Evolutionary conservation across 495 filamentous ascomycete species (phyloP).

Genomic region (Penicillium canescens): DNA sequence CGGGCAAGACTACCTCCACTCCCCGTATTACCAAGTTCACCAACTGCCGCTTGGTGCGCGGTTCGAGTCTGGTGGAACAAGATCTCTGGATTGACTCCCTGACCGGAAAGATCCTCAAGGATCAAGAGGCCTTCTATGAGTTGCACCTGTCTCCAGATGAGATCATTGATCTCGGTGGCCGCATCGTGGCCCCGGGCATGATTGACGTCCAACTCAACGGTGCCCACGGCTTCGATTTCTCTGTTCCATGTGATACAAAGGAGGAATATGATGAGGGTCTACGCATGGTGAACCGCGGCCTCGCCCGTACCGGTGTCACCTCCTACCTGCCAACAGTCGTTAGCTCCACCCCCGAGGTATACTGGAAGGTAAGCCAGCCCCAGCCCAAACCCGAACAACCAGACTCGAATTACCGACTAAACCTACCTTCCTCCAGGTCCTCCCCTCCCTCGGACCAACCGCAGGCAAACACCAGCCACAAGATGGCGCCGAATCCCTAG

Average conservation of each 20-base stretch:
- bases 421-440: constrained; percentile 40
- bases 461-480: constrained; percentile 41
- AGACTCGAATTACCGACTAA: background rate
- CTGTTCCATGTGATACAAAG: constrained; percentile 63
- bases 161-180: constrained; percentile 71
- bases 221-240: constrained; percentile 85
- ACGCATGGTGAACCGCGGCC: constrained; percentile 61
- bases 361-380: constrained; percentile 50
- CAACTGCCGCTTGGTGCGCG: constrained; percentile 72
- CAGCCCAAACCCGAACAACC: background rate
- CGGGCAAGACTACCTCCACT: constrained; percentile 36
- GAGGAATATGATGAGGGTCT: constrained; percentile 66
- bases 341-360: constrained; percentile 68
- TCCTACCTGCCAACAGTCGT: constrained; percentile 77
- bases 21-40: constrained; percentile 76
- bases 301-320: constrained; percentile 77
- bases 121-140: constrained; percentile 75
- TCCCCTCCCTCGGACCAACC: constrained; percentile 73
- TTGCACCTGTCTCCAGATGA: constrained; percentile 53
- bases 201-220: constrained; percentile 89
- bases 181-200: constrained; percentile 77
- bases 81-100: constrained; percentile 78
- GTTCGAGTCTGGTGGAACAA: constrained; percentile 60
- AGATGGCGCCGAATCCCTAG: constrained; percentile 76
- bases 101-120: constrained; percentile 73